Conservation (phyloP, 2,329 filamentous ascomycete genomes). For the Thyridium curvatum region DNA sequence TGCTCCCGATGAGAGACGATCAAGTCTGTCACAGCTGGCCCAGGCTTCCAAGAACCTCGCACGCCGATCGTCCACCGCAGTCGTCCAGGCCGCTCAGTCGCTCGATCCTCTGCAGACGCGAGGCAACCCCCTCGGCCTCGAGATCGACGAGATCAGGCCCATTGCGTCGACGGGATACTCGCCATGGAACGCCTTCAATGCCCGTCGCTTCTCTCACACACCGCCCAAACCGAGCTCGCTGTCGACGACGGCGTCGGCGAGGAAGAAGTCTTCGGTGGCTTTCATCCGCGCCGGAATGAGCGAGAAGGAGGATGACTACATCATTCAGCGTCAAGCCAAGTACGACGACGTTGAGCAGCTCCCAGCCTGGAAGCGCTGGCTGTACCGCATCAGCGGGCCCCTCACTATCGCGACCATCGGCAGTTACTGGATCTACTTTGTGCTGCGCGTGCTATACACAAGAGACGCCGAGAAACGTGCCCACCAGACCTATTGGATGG, state of each 20-base stretch:
- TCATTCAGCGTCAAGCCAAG: constrained; percentile 3
- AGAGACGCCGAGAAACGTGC: not conserved
- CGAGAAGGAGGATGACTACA: constrained; percentile 5
- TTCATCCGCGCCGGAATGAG: constrained; percentile 4
- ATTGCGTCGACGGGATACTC: constrained; percentile 2
- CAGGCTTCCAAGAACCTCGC: not conserved
- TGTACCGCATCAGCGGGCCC: constrained; percentile 4
- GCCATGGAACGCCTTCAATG: constrained; percentile 3
- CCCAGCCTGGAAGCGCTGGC: constrained; percentile 5
- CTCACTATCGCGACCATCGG: not conserved
- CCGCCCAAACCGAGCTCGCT: not conserved
- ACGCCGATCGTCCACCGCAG: not conserved
- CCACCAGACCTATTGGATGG: constrained; percentile 14
- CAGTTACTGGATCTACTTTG: constrained; percentile 4
- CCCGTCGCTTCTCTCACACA: constrained; percentile 1
- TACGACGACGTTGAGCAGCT: constrained; percentile 5
- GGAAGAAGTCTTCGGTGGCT: not conserved
- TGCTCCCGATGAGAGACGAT: not conserved
- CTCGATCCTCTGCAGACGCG: not conserved
- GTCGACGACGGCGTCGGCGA: not conserved
- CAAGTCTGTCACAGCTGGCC: not conserved
- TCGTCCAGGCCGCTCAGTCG: not conserved
- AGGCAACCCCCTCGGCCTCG: constrained; percentile 2
- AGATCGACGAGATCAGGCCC: constrained; percentile 2
- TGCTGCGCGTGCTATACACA: constrained; percentile 1